phyloP scores from a whole-genome alignment of 805 yeast genomes.

The Candida adriatica region DNA sequence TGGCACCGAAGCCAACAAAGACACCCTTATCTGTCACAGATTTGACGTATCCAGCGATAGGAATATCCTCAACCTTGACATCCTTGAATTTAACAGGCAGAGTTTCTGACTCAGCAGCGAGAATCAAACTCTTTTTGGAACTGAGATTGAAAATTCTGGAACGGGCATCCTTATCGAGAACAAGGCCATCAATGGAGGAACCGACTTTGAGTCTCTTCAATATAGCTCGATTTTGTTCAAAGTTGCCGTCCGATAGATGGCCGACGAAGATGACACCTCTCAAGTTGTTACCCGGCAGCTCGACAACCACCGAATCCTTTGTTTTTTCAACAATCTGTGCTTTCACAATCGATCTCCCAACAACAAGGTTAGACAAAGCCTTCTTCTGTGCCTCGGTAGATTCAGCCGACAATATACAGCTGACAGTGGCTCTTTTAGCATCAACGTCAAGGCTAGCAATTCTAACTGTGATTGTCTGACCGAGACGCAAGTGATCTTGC shows the following conservation, averaged over 20 bases:
- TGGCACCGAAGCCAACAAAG: constrained; percentile 75
- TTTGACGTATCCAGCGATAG: constrained; percentile 67
- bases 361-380: constrained; percentile 38
- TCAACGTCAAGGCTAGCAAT: constrained; percentile 51
- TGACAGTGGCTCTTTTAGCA: constrained; percentile 52
- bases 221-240: constrained; percentile 61
- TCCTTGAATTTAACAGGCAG: constrained; percentile 61
- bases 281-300: constrained; percentile 38
- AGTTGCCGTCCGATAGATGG: constrained; percentile 71
- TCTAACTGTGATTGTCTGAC: constrained; percentile 77
- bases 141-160: constrained; percentile 57
- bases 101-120: constrained; percentile 45
- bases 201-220: constrained; percentile 63
- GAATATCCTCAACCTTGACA: constrained; percentile 38
- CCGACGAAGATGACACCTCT: constrained; percentile 70
- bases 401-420: constrained; percentile 62
- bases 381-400: constrained; percentile 39
- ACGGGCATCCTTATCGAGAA: constrained; percentile 59
- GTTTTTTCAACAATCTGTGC: constrained; percentile 67
- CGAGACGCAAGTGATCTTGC: constrained; percentile 68
- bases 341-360: constrained; percentile 56
- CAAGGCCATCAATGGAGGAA: constrained; percentile 47
- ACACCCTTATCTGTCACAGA: constrained; percentile 76
- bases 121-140: constrained; percentile 58
- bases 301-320: constrained; percentile 66